Evolutionary conservation across 176 grass and related monocot genomes (phyloP), one percentile per base, ranked within the genome.

Genomic region (Poa pratensis): DNA sequence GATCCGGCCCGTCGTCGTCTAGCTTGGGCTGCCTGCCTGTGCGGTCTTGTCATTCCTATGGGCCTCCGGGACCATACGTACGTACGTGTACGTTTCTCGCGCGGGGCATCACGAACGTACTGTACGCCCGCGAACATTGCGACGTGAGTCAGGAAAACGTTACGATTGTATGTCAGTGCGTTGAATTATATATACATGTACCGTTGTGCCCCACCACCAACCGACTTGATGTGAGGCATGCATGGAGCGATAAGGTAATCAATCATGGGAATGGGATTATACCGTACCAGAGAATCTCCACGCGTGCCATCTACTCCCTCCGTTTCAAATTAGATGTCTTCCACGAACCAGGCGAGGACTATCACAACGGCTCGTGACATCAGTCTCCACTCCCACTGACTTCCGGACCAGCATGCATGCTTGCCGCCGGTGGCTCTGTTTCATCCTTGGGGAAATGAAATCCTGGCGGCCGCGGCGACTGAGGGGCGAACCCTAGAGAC

Each of bases 281-380:
- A 5, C 70, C 70, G 67, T 42, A 69, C 43, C 23, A 3, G 43
- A 17, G 70, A 73, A 73, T 73, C 43, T 73, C 70, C 42, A 15
- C 69, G 40, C 26, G 35, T n/a, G 9, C 9, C 66, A 4, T 69
- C 10, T 23, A 27, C 43, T n/a, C n/a, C n/a, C n/a, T n/a, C n/a
- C n/a, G n/a, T n/a, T n/a, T n/a, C n/a, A n/a, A n/a, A n/a, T n/a
- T n/a, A n/a, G n/a, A n/a, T n/a, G n/a, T n/a, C n/a, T n/a, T n/a
- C n/a, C n/a, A n/a, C 3, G 13, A 6, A 43, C 68, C 13, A 42
- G 3, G 12, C 9, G 43, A 46, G 5, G 69, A 26, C 40, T 7
- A 24, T 30, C 61, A 2, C 61, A 64, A 64, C 61, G 61, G 24
- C 60, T 63, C 60, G 24, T 63, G 60, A 63, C 60, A 28, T 58